Base-by-base conservation (phyloP, 306 rosid genomes). In the Fagus sylvatica region DNA sequence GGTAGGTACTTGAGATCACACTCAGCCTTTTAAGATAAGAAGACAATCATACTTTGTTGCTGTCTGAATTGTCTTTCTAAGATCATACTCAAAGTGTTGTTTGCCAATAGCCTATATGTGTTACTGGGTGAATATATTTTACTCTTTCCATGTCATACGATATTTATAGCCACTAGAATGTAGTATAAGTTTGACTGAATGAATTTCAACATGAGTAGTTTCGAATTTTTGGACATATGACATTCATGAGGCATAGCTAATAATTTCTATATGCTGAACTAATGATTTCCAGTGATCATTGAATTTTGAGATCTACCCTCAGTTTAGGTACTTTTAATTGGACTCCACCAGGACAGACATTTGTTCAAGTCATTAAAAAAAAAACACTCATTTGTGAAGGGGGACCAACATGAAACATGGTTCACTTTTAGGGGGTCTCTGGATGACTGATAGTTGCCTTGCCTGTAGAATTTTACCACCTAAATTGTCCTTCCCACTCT, bases 1-100 rank as follows among this genome's bases (percentile, higher is more conserved):
- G 98, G 97, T 94, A 86, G 51, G 90, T 77, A 48, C 48, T 59
- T 28, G 77, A 70, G 43, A 75, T 78, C 78, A 46, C 19, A 68
- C 57, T 61, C 39, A 22, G 73, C 71, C 60, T 30, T 74, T 48
- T 64, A 71, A 79, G 78, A 79, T 43, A 41, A 74, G 74, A 46
- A 43, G 69, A 56, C 32, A 59, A 69, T 33, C 3, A 9, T 51
- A 30, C 56, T 62, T 46, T 53, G 53, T 83, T 81, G 2, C 73
- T 66, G 67, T 59, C 54, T 76, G 43, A 61, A 28, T 70, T 73
- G 59, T 74, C 39, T 64, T 46, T 51, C 46, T 72, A 57, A 34
- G 43, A 15, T 62, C 0, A 9, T 36, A 15, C 9, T 62, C 69
- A 36, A 62, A 46, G 22, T 62, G 19, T 39, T 39, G 48, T 66